A percentile compares a stretch with the other conserved stretches of the same genome.
Evolutionary conservation across 2,329 filamentous ascomycete species (phyloP).

Genomic region (Alternaria burnsii): DNA sequence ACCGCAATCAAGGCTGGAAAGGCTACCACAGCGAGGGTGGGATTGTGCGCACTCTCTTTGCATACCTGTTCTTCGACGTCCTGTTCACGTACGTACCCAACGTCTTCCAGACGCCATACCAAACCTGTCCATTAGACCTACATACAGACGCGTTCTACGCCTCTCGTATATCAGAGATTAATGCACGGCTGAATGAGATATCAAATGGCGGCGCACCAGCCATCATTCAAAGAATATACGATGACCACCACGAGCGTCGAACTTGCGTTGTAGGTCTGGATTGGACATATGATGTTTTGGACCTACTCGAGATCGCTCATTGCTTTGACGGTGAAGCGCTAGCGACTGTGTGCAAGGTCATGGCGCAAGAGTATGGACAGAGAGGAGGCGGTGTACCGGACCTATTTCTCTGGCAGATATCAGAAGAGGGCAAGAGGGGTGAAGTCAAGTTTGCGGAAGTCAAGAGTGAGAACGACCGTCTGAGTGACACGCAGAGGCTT

Average conservation of each 20-base stretch:
- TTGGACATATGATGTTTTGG: slow-evolving; percentile 84
- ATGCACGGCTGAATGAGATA: slow-evolving; percentile 84
- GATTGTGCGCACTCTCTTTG: slow-evolving; percentile 83
- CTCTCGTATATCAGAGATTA: slow-evolving; percentile 86
- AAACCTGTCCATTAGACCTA: slow-evolving; percentile 91
- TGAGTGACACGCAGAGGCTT: slow-evolving; percentile 94
- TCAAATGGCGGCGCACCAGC: slow-evolving; percentile 77
- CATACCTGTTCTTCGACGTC: slow-evolving; percentile 92
- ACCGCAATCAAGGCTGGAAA: slow-evolving; percentile 86
- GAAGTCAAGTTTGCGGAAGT: slow-evolving; percentile 76
- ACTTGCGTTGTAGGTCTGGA: slow-evolving; percentile 92
- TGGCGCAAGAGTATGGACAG: slow-evolving; percentile 93
- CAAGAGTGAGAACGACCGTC: slow-evolving; percentile 77
- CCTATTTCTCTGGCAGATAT: slow-evolving; percentile 81
- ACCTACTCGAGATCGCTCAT: slow-evolving; percentile 78
- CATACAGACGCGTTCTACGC: slow-evolving; percentile 94
- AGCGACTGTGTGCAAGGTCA: slow-evolving; percentile 86
- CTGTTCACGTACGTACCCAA: slow-evolving; percentile 94
- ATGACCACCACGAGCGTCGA: slow-evolving; percentile 70
- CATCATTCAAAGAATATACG: slow-evolving; percentile 74
- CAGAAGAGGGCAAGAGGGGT: slow-evolving; percentile 47
- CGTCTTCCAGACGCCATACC: slow-evolving; percentile 94
- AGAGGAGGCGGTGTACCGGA: slow-evolving; percentile 90
- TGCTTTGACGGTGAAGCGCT: slow-evolving; percentile 85
- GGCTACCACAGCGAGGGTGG: slow-evolving; percentile 94